Conservation (phyloP, 768 basidiomycete species). For the Pleurotus giganteus region DNA sequence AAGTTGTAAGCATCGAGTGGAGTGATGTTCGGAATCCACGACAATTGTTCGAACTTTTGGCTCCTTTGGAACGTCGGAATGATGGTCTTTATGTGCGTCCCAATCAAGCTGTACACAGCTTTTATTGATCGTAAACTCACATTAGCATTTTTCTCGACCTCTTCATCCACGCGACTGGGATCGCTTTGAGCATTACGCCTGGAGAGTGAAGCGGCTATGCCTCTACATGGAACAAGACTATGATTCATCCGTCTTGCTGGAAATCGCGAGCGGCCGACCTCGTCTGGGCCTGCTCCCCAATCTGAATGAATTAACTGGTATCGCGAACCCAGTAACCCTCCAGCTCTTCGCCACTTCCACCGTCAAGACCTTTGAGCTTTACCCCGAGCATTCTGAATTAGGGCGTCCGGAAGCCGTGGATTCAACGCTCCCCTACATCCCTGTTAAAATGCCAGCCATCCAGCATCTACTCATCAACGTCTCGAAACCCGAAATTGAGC, state of each 20-base stretch:
- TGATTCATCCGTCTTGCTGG: neutral
- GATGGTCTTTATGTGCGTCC: too few species aligned
- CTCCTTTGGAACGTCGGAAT: too few species aligned
- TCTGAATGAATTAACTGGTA: neutral
- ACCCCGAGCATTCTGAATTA: too few species aligned
- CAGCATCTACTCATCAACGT: neutral
- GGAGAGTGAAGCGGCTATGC: too few species aligned
- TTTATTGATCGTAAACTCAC: too few species aligned
- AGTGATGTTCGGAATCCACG: neutral
- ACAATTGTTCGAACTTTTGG: too few species aligned
- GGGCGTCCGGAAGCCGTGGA: too few species aligned
- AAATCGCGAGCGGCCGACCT: neutral
- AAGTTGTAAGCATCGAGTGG: neutral
- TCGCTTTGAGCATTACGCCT: too few species aligned
- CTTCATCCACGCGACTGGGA: too few species aligned
- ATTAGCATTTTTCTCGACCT: too few species aligned
- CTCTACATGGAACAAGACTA: neutral
- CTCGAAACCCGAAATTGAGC: neutral
- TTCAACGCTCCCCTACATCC: too few species aligned
- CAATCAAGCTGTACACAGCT: too few species aligned
- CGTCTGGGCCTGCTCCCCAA: neutral
- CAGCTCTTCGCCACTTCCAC: neutral
- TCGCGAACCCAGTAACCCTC: neutral
- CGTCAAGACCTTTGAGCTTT: neutral
- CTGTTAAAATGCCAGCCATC: neutral